Percentiles rank a stretch among this genome's conserved stretches.
Evolutionary conservation across 2,329 filamentous ascomycete genomes (phyloP).

Genomic region (Neonectria neomacrospora): DNA sequence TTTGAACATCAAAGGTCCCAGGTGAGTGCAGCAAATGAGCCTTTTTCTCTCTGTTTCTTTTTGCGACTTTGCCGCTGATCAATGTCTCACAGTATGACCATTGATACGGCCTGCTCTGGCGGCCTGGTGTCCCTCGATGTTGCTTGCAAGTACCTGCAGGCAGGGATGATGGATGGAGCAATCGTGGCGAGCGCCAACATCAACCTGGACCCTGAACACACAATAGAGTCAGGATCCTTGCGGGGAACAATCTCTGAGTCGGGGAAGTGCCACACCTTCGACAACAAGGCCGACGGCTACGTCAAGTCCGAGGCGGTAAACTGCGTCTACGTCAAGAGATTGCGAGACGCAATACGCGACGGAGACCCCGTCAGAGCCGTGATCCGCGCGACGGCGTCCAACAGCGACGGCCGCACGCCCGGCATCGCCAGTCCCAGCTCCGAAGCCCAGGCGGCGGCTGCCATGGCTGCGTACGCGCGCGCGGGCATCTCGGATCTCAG

Average conservation of each 20-base stretch:
- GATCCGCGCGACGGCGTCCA: conserved; percentile 46
- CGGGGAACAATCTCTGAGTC: conserved; percentile 49
- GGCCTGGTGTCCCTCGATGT: conserved; percentile 58
- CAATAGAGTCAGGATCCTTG: conserved; percentile 54
- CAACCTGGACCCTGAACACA: conserved; percentile 57
- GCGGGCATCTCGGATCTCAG: conserved; percentile 40
- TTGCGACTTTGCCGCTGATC: background rate
- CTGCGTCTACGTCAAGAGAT: conserved; percentile 55
- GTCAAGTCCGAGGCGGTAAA: conserved; percentile 57
- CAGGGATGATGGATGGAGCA: conserved; percentile 26
- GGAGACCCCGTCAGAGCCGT: conserved; percentile 52
- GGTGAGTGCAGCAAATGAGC: background rate
- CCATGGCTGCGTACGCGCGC: conserved; percentile 44
- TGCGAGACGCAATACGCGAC: conserved; percentile 55
- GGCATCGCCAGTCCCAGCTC: conserved; percentile 50
- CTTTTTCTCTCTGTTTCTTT: too few relatives aligned
- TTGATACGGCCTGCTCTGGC: conserved; percentile 65
- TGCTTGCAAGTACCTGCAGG: conserved; percentile 44
- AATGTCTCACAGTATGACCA: conserved; percentile 49
- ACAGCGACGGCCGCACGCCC: conserved; percentile 48
- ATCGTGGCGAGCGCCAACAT: conserved; percentile 56
- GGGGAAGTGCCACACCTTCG: conserved; percentile 49
- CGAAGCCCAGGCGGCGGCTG: conserved; percentile 45
- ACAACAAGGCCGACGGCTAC: conserved; percentile 56
- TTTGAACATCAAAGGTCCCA: conserved; percentile 59